phyloP scores from a whole-genome alignment of 2,329 filamentous ascomycete species.

The Cladosporium phlei region DNA sequence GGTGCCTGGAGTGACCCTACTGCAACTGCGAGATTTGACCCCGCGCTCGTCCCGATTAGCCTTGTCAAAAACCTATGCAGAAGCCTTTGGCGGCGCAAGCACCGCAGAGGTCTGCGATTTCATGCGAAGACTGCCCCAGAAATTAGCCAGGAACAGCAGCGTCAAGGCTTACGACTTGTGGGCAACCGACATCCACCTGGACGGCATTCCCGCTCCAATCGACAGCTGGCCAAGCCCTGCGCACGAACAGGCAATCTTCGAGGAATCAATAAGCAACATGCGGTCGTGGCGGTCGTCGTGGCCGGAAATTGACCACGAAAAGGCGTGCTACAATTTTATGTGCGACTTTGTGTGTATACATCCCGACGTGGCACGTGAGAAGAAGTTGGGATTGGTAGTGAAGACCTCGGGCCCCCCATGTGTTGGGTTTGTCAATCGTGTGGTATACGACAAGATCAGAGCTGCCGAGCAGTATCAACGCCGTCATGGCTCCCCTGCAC shows the following conservation, averaged over 20 bases:
- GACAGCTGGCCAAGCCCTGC: background rate
- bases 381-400: background rate
- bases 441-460: background rate
- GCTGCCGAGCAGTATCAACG: background rate
- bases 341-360: constrained; percentile 1
- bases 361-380: constrained; percentile 2
- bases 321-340: background rate
- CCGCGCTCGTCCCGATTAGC: background rate
- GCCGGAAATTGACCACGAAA: background rate
- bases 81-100: background rate
- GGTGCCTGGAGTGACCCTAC: background rate
- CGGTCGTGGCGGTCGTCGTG: background rate
- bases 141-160: background rate
- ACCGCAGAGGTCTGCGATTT: background rate
- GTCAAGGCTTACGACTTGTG: background rate
- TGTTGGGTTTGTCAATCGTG: background rate
- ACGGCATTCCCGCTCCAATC: background rate
- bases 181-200: background rate
- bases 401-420: background rate
- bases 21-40: background rate
- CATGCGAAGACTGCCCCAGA: background rate
- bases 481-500: background rate
- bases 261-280: background rate
- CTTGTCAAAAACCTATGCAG: background rate
- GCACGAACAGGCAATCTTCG: constrained; percentile 1